Evolutionary conservation across 192 early-diverging fungal genomes (phyloP), one percentile per base, ranked within the genome.

Genomic region (Linnemannia zychae): DNA sequence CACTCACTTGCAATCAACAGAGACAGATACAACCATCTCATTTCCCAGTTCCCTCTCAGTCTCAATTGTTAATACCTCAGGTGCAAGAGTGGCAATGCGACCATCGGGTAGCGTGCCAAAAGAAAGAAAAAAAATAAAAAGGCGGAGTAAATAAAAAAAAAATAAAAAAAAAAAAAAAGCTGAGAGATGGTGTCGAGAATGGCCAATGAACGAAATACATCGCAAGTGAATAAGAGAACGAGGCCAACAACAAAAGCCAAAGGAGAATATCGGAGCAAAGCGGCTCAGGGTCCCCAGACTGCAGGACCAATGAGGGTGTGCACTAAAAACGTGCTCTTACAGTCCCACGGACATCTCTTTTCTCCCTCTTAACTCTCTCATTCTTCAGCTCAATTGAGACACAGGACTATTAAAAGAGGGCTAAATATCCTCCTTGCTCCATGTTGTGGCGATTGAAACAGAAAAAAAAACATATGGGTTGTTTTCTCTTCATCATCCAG

Each of bases 251-350:
- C 4, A 16, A 60, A 67, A 20, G 6, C 15, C 12, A 75, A 20
- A 34, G 31, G 36, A 46, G 40, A 72, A 47, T 20, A 47, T 78
- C 77, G 77, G 77, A 48, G 77, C 44, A 78, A 78, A 66, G 70
- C 77, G 77, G 70, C 72, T 72, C 77, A 72, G 70, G 77, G 77
- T 66, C 67, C 40, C 48, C 71, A 72, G 50, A 52, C 48, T 53
- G 38, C 40, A 65, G n/a, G 50, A 74, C 73, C 73, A 74, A 74
- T 65, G 57, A 20, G 12, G 60, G 11, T 36, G 52, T 63, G 38
- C 57, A 33, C 24, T 52, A 76, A 76, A 34, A 69, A 77, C 67
- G 75, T 77, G 67, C 7, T 69, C 57, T 31, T 31, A 9, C 57
- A 16, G 57, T 63, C 57, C 57, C 57, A 63, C 57, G 57, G 57